A percentile compares a stretch with the other conserved stretches of the same genome.
Evolutionary conservation across 768 basidiomycete species (phyloP).

Genomic region (Boletus patriciae): DNA sequence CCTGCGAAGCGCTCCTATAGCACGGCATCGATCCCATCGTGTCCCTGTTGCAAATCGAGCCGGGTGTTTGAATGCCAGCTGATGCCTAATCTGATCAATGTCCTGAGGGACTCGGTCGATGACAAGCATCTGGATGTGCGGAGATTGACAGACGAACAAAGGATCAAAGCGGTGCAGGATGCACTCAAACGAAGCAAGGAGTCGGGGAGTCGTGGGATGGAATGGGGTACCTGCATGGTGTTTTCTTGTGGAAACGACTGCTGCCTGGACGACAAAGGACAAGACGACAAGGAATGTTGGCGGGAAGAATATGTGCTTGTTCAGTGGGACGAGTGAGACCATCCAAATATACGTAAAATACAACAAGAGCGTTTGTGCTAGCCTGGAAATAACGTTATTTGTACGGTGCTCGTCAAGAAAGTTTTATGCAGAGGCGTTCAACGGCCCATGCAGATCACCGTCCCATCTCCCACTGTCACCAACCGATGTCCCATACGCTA

Average conservation of each 20-base stretch:
- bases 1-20: constrained; percentile 53
- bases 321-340: constrained; percentile 66
- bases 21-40: constrained; percentile 55
- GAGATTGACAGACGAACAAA: constrained; percentile 63
- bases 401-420: constrained; percentile 11
- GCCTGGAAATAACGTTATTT: constrained; percentile 25
- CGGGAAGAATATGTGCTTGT: constrained; percentile 72
- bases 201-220: constrained; percentile 67
- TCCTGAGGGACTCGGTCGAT: constrained; percentile 45
- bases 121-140: constrained; percentile 26
- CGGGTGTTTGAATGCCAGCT: constrained; percentile 92
- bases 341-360: background rate
- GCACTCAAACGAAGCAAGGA: constrained; percentile 49
- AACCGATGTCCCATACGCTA: constrained; percentile 27
- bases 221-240: constrained; percentile 91
- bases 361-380: constrained; percentile 1
- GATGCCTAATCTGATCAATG: constrained; percentile 90
- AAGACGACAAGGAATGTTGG: constrained; percentile 51
- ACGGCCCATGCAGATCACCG: constrained; percentile 27
- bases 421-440: constrained; percentile 23
- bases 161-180: constrained; percentile 59
- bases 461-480: constrained; percentile 18
- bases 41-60: constrained; percentile 62
- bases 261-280: constrained; percentile 45
- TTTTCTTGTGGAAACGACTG: constrained; percentile 88